Conservation (phyloP, 805 yeast species). For the Metschnikowia reukaufii region DNA sequence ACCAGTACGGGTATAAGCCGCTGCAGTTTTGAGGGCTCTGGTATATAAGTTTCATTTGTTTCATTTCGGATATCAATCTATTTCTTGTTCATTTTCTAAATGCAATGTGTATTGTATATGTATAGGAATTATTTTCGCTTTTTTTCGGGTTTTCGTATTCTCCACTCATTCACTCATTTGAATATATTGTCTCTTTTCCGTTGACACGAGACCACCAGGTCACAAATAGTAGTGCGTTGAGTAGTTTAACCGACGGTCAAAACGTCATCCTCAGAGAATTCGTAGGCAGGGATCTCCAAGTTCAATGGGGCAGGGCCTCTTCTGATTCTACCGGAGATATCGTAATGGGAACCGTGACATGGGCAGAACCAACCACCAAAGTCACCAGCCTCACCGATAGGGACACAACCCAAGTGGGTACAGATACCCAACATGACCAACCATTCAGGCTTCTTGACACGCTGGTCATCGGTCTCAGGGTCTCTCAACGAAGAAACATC, state of each 20-base stretch:
- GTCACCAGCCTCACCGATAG: constrained; percentile 99
- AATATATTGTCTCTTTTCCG: neutral
- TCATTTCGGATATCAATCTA: neutral
- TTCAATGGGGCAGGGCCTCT: constrained; percentile 99
- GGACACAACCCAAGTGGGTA: constrained; percentile 99
- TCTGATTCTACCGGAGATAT: constrained; percentile 99
- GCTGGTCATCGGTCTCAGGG: constrained; percentile 89
- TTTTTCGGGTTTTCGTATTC: neutral
- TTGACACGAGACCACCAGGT: neutral
- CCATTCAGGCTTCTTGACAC: constrained; percentile 98
- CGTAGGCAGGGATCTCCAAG: constrained; percentile 93
- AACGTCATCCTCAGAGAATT: constrained; percentile 73
- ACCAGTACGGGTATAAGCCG: constrained; percentile 15
- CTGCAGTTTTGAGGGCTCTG: constrained; percentile 7
- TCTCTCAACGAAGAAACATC: constrained; percentile 82
- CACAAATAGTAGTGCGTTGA: neutral
- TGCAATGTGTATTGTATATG: constrained; percentile 14
- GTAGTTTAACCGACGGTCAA: constrained; percentile 90
- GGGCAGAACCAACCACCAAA: constrained; percentile 99
- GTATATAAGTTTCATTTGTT: neutral
- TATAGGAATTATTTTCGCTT: constrained; percentile 6
- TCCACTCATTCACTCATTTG: constrained; percentile 1
- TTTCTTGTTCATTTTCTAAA: constrained; percentile 1
- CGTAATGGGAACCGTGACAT: constrained; percentile 99
- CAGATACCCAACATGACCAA: constrained; percentile 98